These are phyloP conservation scores for Globisporangium barbulae DNA, from an alignment of 352 stramenopile genomes.

Conservation along the genomic window DNA sequence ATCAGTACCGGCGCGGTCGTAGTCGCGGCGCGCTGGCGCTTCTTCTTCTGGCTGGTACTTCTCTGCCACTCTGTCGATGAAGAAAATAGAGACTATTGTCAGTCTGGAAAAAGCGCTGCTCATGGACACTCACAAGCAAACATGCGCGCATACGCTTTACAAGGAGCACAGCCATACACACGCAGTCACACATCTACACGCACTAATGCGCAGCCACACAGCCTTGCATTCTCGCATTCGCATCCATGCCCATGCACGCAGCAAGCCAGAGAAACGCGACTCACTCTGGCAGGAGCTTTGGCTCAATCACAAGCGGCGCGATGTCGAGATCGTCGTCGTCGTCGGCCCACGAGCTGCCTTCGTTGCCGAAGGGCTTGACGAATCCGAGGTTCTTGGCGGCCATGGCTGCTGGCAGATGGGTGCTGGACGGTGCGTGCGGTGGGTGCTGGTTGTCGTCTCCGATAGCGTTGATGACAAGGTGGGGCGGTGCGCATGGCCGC, in stretches of 20 bases:
- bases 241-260: background rate
- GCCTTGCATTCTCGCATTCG: background rate
- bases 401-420: constrained; percentile 23
- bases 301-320: constrained; percentile 35
- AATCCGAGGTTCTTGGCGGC: constrained; percentile 62
- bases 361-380: constrained; percentile 28
- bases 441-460: constrained; percentile 9
- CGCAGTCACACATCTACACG: background rate
- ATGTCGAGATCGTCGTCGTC: constrained; percentile 65
- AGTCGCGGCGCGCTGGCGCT: constrained; percentile 23
- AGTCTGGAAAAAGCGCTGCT: background rate
- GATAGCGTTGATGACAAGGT: constrained; percentile 4
- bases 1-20: constrained; percentile 20
- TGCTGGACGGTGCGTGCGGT: constrained; percentile 1
- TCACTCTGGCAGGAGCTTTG: constrained; percentile 48
- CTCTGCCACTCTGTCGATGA: constrained; percentile 25
- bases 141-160: background rate
- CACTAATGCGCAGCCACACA: background rate
- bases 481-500: background rate
- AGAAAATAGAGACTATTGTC: background rate
- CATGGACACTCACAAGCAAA: background rate
- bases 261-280: constrained; percentile 14
- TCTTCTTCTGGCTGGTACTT: constrained; percentile 18
- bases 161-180: background rate
- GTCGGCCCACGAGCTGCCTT: constrained; percentile 74